A percentile compares a stretch with the other conserved stretches of the same genome.
These are phyloP conservation scores for Cladosporium sp. DNA, from an alignment of 2,329 filamentous ascomycete genomes.

Conservation along the genomic window DNA sequence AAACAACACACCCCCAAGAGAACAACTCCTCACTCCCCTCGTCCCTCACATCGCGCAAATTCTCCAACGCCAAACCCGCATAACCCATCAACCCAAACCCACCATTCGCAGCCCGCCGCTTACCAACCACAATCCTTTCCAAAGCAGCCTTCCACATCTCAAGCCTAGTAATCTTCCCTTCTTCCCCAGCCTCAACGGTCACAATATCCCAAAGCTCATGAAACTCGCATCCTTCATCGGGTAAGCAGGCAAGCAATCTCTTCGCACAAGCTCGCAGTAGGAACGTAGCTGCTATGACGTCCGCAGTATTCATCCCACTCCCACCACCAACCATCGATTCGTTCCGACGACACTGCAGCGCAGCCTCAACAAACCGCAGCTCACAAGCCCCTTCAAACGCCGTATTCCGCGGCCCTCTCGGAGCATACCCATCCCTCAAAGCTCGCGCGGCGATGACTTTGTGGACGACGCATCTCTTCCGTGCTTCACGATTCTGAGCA, in stretches of 20 bases:
- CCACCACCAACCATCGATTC: neutral
- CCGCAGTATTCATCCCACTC: neutral
- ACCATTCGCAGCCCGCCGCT: neutral
- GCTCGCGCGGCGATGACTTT: neutral
- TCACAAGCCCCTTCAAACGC: neutral
- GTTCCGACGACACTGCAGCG: neutral
- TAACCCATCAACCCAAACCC: neutral
- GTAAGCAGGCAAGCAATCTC: neutral
- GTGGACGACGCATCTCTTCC: neutral
- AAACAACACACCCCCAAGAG: neutral
- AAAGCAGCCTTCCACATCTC: neutral
- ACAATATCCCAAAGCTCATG: neutral
- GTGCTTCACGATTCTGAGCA: neutral
- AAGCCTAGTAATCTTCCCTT: neutral
- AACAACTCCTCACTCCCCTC: neutral
- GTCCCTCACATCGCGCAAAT: neutral
- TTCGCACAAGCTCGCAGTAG: neutral
- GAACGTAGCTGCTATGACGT: neutral
- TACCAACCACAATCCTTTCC: neutral
- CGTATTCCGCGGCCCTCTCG: neutral
- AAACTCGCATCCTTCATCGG: neutral
- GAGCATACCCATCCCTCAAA: neutral
- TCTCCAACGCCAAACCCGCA: neutral
- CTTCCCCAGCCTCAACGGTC: neutral
- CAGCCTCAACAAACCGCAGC: neutral